phyloP scores from a whole-genome alignment of 495 filamentous ascomycete genomes.

The Amorphotheca resinae region DNA sequence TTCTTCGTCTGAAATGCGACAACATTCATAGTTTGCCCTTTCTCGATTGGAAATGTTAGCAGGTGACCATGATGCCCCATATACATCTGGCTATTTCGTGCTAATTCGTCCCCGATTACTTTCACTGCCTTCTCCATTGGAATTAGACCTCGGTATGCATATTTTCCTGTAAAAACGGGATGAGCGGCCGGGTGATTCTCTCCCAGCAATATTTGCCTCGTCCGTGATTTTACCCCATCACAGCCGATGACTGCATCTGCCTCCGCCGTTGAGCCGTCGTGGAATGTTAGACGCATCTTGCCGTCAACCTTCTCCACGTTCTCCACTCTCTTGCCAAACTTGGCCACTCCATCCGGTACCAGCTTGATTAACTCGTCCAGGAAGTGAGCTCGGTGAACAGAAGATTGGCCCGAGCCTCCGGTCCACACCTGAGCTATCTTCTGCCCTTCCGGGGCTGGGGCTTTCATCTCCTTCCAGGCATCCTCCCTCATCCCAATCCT shows the following conservation, averaged over 20 bases:
- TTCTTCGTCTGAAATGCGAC: constrained; percentile 33
- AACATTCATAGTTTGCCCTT: constrained; percentile 51
- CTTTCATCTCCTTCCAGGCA: constrained; percentile 14
- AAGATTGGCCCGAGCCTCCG: constrained; percentile 19
- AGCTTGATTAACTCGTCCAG: constrained; percentile 45
- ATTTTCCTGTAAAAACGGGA: constrained; percentile 38
- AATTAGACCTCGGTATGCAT: constrained; percentile 40
- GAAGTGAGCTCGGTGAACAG: constrained; percentile 45
- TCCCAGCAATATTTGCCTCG: constrained; percentile 33
- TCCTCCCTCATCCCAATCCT: constrained; percentile 10
- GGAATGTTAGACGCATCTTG: constrained; percentile 30
- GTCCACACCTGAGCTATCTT: constrained; percentile 11
- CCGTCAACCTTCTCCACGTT: constrained; percentile 10
- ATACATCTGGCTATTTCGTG: constrained; percentile 40
- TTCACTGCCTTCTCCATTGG: constrained; percentile 43
- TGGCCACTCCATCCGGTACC: constrained; percentile 33
- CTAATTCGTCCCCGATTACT: constrained; percentile 38
- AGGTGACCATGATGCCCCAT: constrained; percentile 46
- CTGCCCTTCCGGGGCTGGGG: constrained; percentile 11
- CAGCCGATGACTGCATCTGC: constrained; percentile 45
- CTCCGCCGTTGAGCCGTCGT: constrained; percentile 39
- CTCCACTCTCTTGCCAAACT: constrained; percentile 29
- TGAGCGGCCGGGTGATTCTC: constrained; percentile 22
- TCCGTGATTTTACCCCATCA: constrained; percentile 45
- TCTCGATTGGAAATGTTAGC: constrained; percentile 54